Evolutionary conservation across 768 basidiomycete species (phyloP).

Genomic region (Kwoniella bestiolae): DNA sequence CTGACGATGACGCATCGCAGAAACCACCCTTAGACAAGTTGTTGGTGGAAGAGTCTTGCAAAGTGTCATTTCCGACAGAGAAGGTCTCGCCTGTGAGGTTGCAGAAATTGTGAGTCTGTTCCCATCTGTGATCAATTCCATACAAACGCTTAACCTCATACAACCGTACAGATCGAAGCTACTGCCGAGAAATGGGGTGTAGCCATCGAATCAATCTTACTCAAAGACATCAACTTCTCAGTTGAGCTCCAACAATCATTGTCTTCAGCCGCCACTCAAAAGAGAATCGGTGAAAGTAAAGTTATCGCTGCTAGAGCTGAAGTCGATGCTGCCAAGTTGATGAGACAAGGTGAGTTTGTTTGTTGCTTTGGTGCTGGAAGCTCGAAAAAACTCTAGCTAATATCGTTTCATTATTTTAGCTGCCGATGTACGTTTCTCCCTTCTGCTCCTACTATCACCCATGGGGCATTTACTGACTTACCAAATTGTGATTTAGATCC

Average conservation of each 20-base stretch:
- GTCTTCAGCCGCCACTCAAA: constrained; percentile 94
- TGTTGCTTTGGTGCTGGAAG: not conserved
- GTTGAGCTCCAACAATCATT: constrained; percentile 86
- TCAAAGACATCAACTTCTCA: constrained; percentile 71
- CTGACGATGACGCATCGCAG: constrained; percentile 73
- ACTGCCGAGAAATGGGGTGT: constrained; percentile 83
- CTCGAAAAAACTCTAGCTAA: not conserved
- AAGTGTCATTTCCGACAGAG: constrained; percentile 92
- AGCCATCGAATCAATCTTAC: constrained; percentile 88
- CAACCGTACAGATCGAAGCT: constrained; percentile 45
- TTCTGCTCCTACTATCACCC: not conserved
- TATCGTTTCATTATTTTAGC: not conserved
- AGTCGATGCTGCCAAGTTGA: constrained; percentile 90
- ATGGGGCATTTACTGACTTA: not conserved
- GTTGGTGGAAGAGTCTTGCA: constrained; percentile 91
- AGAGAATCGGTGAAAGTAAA: constrained; percentile 94
- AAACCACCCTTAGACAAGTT: constrained; percentile 92
- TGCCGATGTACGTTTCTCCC: constrained; percentile 17
- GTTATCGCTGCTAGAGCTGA: constrained; percentile 68
- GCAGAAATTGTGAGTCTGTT: constrained; percentile 52
- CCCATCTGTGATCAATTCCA: not conserved
- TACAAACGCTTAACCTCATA: not conserved
- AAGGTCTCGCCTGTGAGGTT: constrained; percentile 62
- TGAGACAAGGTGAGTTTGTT: constrained; percentile 84
- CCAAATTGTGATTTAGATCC: constrained; percentile 37